A percentile compares a stretch with the other conserved stretches of the same genome.
Evolutionary conservation across 2,329 filamentous ascomycete species (phyloP).

Genomic region (Cyphellophora attinorum): DNA sequence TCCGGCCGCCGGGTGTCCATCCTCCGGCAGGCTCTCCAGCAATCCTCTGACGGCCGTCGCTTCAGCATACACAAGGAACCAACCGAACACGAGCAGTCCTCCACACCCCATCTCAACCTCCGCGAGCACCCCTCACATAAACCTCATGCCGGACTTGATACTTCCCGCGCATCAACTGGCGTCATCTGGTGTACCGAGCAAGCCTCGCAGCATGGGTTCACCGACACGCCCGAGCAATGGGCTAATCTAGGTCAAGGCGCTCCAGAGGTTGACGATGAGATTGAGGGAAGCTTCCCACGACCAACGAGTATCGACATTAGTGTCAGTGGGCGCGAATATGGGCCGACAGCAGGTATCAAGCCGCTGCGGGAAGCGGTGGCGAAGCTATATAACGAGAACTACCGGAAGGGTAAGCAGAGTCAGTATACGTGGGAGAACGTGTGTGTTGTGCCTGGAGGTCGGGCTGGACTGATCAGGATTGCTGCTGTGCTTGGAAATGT

Average conservation of each 20-base stretch:
- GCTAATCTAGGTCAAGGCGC: conserved; percentile 92
- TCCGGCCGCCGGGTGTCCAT: conserved; percentile 36
- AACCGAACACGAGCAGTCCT: conserved; percentile 52
- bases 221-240: conserved; percentile 73
- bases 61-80: conserved; percentile 9
- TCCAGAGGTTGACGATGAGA: conserved; percentile 88
- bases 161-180: conserved; percentile 78
- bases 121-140: conserved; percentile 81
- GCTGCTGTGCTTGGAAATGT: conserved; percentile 88
- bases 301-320: conserved; percentile 70
- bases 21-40: conserved; percentile 22
- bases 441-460: conserved; percentile 76
- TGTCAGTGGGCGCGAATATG: conserved; percentile 75
- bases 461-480: conserved; percentile 87
- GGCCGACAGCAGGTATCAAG: conserved; percentile 89
- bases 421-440: conserved; percentile 98
- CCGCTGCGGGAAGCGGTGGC: conserved; percentile 81
- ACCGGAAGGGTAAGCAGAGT: conserved; percentile 75
- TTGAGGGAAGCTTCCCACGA: conserved; percentile 76
- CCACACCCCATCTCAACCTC: conserved; percentile 81
- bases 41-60: conserved; percentile 20
- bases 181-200: conserved; percentile 70
- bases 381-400: conserved; percentile 84
- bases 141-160: conserved; percentile 83
- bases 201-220: conserved; percentile 78